A percentile compares a stretch with the other conserved stretches of the same genome.
These are phyloP conservation scores for Stagonosporopsis vannaccii DNA, from an alignment of 2,329 filamentous ascomycete species.

Conservation along the genomic window DNA sequence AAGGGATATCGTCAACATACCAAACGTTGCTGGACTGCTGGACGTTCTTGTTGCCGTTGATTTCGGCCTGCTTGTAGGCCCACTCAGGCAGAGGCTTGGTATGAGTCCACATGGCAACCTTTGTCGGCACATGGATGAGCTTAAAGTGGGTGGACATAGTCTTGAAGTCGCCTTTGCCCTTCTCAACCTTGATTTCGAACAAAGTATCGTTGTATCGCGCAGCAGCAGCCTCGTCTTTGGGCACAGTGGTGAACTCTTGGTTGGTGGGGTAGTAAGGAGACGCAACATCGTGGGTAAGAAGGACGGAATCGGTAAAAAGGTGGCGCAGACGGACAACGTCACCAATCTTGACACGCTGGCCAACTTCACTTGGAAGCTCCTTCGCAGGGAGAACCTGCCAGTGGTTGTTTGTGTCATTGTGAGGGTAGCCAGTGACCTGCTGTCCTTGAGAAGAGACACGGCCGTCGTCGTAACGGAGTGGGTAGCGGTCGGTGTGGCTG, in stretches of 20 bases:
- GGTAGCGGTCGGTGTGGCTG: slow-evolving; percentile 88
- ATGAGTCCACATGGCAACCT: slow-evolving; percentile 99
- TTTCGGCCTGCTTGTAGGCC: slow-evolving; percentile 96
- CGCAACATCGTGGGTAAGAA: slow-evolving; percentile 95
- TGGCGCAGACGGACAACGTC: slow-evolving; percentile 89
- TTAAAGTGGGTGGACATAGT: slow-evolving; percentile 94
- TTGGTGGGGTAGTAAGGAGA: slow-evolving; percentile 97
- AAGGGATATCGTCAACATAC: slow-evolving; percentile 91
- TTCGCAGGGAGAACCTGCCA: slow-evolving; percentile 87
- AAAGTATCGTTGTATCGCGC: slow-evolving; percentile 85
- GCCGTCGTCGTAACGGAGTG: slow-evolving; percentile 94
- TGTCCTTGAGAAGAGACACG: slow-evolving; percentile 96
- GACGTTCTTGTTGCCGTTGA: slow-evolving; percentile 98
- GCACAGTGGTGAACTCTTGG: slow-evolving; percentile 93
- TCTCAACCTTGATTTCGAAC: slow-evolving; percentile 93
- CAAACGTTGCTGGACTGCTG: slow-evolving; percentile 90
- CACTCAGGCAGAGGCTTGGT: slow-evolving; percentile 94
- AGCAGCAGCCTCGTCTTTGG: slow-evolving; percentile 73
- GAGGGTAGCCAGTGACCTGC: slow-evolving; percentile 97
- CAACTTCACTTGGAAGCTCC: slow-evolving; percentile 58
- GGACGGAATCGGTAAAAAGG: slow-evolving; percentile 80
- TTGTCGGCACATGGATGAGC: slow-evolving; percentile 90
- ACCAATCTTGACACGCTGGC: slow-evolving; percentile 77
- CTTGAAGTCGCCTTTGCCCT: slow-evolving; percentile 83
- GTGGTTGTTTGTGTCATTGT: slow-evolving; percentile 98